Evolutionary conservation across 1,284 basidiomycete genomes (phyloP).

Genomic region (Ustilago loliicola): DNA sequence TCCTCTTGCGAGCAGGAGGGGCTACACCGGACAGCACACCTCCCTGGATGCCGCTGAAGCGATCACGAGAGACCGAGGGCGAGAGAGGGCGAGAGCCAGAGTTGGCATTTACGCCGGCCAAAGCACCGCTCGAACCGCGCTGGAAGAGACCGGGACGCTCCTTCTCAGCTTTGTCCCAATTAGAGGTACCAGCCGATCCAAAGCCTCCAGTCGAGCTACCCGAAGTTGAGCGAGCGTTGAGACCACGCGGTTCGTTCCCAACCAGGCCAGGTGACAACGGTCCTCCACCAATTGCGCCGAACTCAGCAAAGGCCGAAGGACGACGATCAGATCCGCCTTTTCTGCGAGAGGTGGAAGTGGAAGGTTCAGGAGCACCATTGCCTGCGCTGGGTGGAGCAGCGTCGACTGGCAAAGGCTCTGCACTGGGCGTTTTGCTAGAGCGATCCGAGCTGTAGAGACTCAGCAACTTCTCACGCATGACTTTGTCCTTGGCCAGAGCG

Average conservation of each 20-base stretch:
- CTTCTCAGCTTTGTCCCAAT: slow-evolving; percentile 49
- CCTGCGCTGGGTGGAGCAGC: slow-evolving; percentile 15
- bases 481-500: slow-evolving; percentile 44
- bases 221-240: slow-evolving; percentile 56
- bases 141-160: slow-evolving; percentile 60
- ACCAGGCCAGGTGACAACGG: slow-evolving; percentile 36
- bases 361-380: slow-evolving; percentile 29
- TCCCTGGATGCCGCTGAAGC: slow-evolving; percentile 61
- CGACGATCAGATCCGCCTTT: slow-evolving; percentile 42
- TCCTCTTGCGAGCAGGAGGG: slow-evolving; percentile 54
- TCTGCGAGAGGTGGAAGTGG: slow-evolving; percentile 44
- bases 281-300: slow-evolving; percentile 31
- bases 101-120: slow-evolving; percentile 32
- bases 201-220: slow-evolving; percentile 37
- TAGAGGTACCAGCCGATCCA: slow-evolving; percentile 32
- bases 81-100: slow-evolving; percentile 43
- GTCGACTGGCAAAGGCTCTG: slow-evolving; percentile 38
- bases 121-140: slow-evolving; percentile 47
- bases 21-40: slow-evolving; percentile 61
- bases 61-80: slow-evolving; percentile 53
- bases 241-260: slow-evolving; percentile 48
- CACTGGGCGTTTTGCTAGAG: slow-evolving; percentile 25
- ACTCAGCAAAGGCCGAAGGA: slow-evolving; percentile 37
- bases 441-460: slow-evolving; percentile 62
- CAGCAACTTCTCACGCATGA: slow-evolving; percentile 53